Percentiles rank a stretch among this genome's conserved stretches.
Evolutionary conservation across 2,329 filamentous ascomycete genomes (phyloP).

Genomic region (Sarocladium kiliense): DNA sequence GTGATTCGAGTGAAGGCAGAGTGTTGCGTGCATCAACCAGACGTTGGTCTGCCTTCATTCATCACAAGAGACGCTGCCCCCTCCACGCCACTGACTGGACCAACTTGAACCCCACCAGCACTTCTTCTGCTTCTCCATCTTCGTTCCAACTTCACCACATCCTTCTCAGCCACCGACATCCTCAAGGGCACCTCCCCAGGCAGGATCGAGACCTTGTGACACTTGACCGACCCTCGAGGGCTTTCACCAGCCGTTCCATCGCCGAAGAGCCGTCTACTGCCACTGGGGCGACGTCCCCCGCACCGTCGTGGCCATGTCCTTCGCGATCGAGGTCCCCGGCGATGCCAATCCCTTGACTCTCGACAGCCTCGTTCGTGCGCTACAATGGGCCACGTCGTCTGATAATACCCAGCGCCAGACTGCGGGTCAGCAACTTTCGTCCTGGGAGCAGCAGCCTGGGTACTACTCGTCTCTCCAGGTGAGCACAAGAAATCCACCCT

Average conservation of each 20-base stretch:
- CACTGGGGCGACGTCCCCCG: not conserved
- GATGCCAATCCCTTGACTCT: slow-evolving; percentile 69
- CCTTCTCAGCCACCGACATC: not conserved
- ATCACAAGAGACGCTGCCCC: not conserved
- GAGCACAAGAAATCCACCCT: slow-evolving; percentile 15
- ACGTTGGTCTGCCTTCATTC: not conserved
- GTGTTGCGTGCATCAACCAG: too few relatives aligned
- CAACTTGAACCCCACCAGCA: not conserved
- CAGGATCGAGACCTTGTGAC: not conserved
- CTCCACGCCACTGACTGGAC: not conserved
- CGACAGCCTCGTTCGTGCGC: slow-evolving; percentile 57
- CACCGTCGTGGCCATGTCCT: slow-evolving; percentile 48
- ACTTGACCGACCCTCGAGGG: not conserved
- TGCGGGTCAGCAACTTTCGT: slow-evolving; percentile 63
- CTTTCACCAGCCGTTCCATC: not conserved
- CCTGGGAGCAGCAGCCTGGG: slow-evolving; percentile 63
- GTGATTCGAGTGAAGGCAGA: too few relatives aligned
- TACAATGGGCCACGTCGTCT: slow-evolving; percentile 59
- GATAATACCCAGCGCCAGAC: slow-evolving; percentile 60
- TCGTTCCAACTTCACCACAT: not conserved
- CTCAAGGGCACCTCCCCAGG: not conserved
- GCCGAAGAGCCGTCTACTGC: not conserved
- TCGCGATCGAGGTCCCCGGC: slow-evolving; percentile 72
- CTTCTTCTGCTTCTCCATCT: not conserved
- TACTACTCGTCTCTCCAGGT: slow-evolving; percentile 69